phyloP scores from a whole-genome alignment of 768 basidiomycete genomes.

The Rhodotorula taiwanensis region DNA sequence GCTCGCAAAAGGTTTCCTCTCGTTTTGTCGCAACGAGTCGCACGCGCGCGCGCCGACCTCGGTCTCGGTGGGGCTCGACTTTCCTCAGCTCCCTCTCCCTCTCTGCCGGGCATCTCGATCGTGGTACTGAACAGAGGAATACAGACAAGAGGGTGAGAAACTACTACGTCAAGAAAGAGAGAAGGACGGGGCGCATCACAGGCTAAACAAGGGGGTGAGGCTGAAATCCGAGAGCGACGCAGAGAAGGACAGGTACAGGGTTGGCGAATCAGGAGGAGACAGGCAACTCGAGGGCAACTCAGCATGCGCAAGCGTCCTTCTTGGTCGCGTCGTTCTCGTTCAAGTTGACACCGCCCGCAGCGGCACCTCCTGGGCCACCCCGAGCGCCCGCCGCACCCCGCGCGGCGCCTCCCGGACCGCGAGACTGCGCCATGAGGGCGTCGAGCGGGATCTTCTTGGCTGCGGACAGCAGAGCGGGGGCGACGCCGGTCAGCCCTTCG shows the following conservation, averaged over 20 bases:
- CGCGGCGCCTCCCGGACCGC: slow-evolving; percentile 33
- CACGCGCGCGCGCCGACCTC: too few relatives aligned
- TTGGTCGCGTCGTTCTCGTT: slow-evolving; percentile 43
- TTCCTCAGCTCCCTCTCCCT: too few relatives aligned
- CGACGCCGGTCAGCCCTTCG: neutral
- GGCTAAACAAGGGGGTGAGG: too few relatives aligned
- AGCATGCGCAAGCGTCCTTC: slow-evolving; percentile 44
- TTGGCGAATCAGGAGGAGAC: neutral
- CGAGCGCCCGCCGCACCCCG: slow-evolving; percentile 18
- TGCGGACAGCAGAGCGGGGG: slow-evolving; percentile 40
- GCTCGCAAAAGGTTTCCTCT: too few relatives aligned
- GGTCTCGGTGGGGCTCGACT: too few relatives aligned
- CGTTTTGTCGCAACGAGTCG: too few relatives aligned
- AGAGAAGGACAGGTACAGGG: neutral
- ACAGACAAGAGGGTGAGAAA: neutral
- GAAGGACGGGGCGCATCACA: neutral
- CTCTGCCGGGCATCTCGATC: too few relatives aligned
- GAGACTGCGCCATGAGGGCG: slow-evolving; percentile 75
- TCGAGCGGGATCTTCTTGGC: slow-evolving; percentile 88
- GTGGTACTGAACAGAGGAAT: neutral
- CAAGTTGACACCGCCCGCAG: slow-evolving; percentile 46
- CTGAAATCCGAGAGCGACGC: neutral
- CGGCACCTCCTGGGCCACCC: slow-evolving; percentile 53
- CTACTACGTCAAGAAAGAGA: neutral
- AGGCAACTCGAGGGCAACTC: neutral